Base-by-base conservation (phyloP, 2,329 filamentous ascomycete genomes). In the Cladosporium sp. region DNA sequence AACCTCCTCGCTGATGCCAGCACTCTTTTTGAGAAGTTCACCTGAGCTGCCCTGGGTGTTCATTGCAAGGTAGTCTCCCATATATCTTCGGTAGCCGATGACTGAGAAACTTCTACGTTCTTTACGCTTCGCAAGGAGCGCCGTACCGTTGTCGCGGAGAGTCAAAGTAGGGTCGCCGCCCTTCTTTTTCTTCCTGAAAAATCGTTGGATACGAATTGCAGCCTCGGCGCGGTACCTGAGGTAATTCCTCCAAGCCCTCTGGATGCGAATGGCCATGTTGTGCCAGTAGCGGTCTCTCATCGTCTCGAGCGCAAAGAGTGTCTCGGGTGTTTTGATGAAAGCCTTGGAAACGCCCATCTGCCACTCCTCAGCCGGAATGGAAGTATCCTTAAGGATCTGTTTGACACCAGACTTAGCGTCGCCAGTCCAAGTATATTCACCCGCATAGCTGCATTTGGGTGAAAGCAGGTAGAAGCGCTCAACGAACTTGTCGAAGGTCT, bases 221-320 rank as follows among this genome's bases (percentile, higher is more conserved):
- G 92, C 95, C 79, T 99, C 95, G 30, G 88, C 90, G 54, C 95
- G 88, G 79, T 98, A 98, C 5, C 94, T 89, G 49, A 98, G 85
- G 75, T 97, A 98, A 62, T 96, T 96, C 73, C 95, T 88, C 95
- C 95, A 99, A 75, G 96, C 95, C 72, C 95, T 88, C 81, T 99
- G 95, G 67, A 99, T 98, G 67, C 95, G 88, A 67, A 94, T 96
- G 3, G 95, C 95, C 95, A 99, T 98, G 80, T 98, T 99, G 80
- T 98, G 94, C 94, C 94, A 98, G 80, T 98, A 99, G 65, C 92
- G 86, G 77, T 99, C 95, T 76, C 95, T 88, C 94, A 99, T 98
- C 66, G 96, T 93, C 79, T 99, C 95, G 12, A 99, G 83, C 2
- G 95, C 95, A 75, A 99, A 99, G 1, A 99, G 82, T 0, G 95